These are phyloP conservation scores for Paxillus ammoniavirescens DNA, from an alignment of 768 basidiomycete species.

Conservation along the genomic window DNA sequence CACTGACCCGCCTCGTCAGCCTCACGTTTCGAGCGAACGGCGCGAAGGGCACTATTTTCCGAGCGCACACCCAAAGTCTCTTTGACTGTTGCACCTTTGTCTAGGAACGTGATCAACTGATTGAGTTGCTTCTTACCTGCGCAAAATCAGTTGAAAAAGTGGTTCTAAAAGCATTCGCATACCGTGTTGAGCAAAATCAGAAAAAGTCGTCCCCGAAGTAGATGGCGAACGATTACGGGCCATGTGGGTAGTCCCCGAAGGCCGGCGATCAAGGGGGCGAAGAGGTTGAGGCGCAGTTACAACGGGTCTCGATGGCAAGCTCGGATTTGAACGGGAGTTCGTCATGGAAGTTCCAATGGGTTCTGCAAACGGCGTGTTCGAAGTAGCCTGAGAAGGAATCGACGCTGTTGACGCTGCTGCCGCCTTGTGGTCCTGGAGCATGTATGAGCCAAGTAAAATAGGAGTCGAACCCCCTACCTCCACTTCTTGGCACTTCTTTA, in stretches of 20 bases:
- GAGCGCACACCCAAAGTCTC: conserved; percentile 55
- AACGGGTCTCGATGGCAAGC: conserved; percentile 46
- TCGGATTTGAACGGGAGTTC: conserved; percentile 45
- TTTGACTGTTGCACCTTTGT: conserved; percentile 67
- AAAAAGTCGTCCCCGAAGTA: conserved; percentile 75
- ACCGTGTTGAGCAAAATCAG: conserved; percentile 87
- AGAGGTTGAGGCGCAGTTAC: conserved; percentile 74
- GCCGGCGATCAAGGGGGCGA: conserved; percentile 70
- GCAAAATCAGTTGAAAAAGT: not conserved
- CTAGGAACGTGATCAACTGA: conserved; percentile 81
- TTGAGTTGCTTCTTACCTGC: conserved; percentile 84
- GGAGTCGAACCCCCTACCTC: conserved; percentile 46
- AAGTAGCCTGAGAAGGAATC: conserved; percentile 26
- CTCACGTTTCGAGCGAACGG: conserved; percentile 83
- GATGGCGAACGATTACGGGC: conserved; percentile 76
- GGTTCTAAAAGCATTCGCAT: not conserved
- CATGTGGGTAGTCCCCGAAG: conserved; percentile 55
- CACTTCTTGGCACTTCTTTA: conserved; percentile 87
- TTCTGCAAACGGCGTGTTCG: conserved; percentile 35
- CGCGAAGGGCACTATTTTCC: conserved; percentile 66
- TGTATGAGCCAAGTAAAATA: conserved; percentile 7
- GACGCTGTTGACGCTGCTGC: conserved; percentile 39
- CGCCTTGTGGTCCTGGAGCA: conserved; percentile 61
- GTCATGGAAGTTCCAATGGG: conserved; percentile 26
- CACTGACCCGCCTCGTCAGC: conserved; percentile 83